Conservation (phyloP, 306 rosid species). For the Cicer cuneatum region DNA sequence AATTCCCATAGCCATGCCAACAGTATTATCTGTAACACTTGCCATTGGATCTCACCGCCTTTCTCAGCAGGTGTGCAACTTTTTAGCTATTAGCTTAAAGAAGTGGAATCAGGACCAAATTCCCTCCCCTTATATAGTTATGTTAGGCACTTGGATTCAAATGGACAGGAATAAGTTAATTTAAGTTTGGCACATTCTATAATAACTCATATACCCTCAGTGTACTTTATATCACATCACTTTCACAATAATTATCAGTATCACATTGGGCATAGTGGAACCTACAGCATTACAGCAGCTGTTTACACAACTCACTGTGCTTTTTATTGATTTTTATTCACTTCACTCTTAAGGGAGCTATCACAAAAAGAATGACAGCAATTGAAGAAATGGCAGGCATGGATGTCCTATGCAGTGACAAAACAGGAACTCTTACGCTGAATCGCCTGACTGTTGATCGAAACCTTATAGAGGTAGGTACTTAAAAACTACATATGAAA, state of each 20-base stretch:
- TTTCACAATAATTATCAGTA: not conserved
- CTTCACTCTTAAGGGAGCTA: constrained; percentile 68
- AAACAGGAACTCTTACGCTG: constrained; percentile 89
- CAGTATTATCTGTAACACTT: constrained; percentile 89
- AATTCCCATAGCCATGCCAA: constrained; percentile 96
- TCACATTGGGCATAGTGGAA: not conserved
- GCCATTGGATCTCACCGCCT: constrained; percentile 92
- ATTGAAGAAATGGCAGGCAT: constrained; percentile 97
- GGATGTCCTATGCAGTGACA: constrained; percentile 94
- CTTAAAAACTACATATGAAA: not conserved
- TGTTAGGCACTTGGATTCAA: constrained; percentile 22
- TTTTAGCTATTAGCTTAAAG: not conserved
- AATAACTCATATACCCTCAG: not conserved
- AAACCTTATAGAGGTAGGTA: constrained; percentile 82
- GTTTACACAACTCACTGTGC: constrained; percentile 38
- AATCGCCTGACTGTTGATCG: constrained; percentile 82
- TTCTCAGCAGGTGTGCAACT: constrained; percentile 83
- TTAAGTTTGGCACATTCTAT: constrained; percentile 25
- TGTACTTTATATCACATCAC: constrained; percentile 1
- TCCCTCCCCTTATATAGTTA: not conserved
- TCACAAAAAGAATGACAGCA: constrained; percentile 94
- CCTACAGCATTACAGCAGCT: not conserved
- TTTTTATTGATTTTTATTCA: constrained; percentile 24
- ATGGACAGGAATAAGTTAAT: constrained; percentile 8
- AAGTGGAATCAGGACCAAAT: constrained; percentile 1